phyloP scores from a whole-genome alignment of 495 filamentous ascomycete species.

The Cercophora samala region DNA sequence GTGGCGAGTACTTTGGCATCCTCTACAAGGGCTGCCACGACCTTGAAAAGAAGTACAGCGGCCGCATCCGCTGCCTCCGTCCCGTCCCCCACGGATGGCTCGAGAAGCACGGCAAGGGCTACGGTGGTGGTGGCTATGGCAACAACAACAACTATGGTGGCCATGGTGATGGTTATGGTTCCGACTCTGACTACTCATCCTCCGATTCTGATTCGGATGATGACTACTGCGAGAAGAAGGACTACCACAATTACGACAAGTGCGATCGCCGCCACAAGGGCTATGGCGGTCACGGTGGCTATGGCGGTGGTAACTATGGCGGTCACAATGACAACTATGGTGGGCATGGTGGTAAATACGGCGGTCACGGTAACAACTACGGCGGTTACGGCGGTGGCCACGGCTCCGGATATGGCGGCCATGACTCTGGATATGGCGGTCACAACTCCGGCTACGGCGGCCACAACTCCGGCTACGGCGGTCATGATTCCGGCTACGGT shows the following conservation, averaged over 20 bases:
- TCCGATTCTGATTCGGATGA: conserved; percentile 12
- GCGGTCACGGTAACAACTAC: neutral
- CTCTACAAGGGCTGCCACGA: conserved; percentile 21
- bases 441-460: conserved; percentile 1
- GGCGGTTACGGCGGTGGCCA: no score
- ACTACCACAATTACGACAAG: neutral
- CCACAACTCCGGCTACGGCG: no score
- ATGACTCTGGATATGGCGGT: neutral
- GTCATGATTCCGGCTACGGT: conserved; percentile 5
- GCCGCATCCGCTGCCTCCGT: conserved; percentile 20
- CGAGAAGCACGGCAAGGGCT: conserved; percentile 11
- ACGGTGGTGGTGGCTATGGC: neutral
- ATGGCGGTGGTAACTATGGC: neutral
- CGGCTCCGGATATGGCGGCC: neutral
- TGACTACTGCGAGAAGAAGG: neutral
- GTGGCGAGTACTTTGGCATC: conserved; percentile 23
- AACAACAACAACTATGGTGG: neutral
- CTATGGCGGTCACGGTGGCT: neutral
- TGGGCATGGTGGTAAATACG: neutral
- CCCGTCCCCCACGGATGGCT: conserved; percentile 23
- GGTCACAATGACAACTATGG: neutral
- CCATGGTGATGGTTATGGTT: neutral
- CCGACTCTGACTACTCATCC: conserved; percentile 10
- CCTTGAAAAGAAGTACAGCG: conserved; percentile 16
- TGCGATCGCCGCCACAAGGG: conserved; percentile 5